A percentile compares a stretch with the other conserved stretches of the same genome.
phyloP scores from a whole-genome alignment of 257 asterid genomes.

The Penstemon newberryi region DNA sequence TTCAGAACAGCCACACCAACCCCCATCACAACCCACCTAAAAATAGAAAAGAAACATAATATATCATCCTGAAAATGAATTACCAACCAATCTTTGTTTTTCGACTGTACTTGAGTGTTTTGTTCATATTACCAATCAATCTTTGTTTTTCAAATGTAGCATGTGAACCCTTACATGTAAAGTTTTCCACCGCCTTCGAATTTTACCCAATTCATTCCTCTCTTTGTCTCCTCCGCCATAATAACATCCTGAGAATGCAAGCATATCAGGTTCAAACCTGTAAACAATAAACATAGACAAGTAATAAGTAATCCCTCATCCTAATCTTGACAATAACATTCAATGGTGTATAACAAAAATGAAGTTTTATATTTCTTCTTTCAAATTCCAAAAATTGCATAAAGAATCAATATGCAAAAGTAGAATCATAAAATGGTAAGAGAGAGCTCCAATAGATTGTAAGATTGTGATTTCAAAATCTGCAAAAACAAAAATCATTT shows the following conservation, averaged over 20 bases:
- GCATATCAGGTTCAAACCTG: conserved; percentile 99
- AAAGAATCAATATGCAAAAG: conserved; percentile 18
- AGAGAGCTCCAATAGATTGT: conserved; percentile 3
- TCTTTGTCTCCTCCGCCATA: conserved; percentile 98
- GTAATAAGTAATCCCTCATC: conserved; percentile 19
- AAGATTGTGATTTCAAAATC: conserved; percentile 6
- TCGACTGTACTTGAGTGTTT: neutral
- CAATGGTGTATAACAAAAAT: conserved; percentile 1
- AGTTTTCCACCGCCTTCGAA: conserved; percentile 93
- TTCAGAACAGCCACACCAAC: conserved; percentile 13
- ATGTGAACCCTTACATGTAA: conserved; percentile 67
- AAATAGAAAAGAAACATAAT: neutral
- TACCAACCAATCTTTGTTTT: neutral
- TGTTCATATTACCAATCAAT: neutral
- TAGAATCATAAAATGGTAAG: conserved; percentile 2
- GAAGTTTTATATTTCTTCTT: conserved; percentile 12
- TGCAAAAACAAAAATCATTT: neutral
- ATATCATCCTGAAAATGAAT: neutral
- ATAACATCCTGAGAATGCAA: conserved; percentile 99
- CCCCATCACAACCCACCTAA: neutral
- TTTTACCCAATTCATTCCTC: conserved; percentile 78
- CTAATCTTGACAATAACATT: neutral
- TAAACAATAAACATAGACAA: conserved; percentile 22
- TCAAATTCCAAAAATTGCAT: conserved; percentile 12
- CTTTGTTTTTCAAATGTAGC: conserved; percentile 8